Base-by-base conservation (phyloP, 257 asterid species). In the Solanum etuberosum region DNA sequence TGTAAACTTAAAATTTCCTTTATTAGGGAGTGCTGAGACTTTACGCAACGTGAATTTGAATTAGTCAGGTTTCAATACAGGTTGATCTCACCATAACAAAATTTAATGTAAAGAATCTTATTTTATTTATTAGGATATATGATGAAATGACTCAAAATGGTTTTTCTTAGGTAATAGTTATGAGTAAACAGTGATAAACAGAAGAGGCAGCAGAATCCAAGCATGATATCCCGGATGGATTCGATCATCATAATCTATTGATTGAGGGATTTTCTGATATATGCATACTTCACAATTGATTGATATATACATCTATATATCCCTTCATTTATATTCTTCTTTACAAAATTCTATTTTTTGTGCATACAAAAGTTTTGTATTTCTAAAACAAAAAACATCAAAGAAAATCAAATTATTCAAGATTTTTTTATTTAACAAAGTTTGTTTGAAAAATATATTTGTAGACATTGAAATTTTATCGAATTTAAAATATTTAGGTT, bases 191-290 rank as follows among this genome's bases (percentile, higher is more conserved):
- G 65, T 78, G 65, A 78, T 27, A 27, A 25, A 78, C 65, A 42
- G 84, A 78, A 23, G 82, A 23, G 27, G 87, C 87, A 85, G 87
- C 87, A 29, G 82, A 67, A 42, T 67, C 87, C 67, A 76, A 38
- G 87, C 87, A 85, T 85, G 81, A 68, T 42, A 65, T 51, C 61
- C 87, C 14, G 87, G 87, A 13, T 37, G 73, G 73, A 54, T n/a
- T 83, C 42, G 29, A 83, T 83, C 54, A 61, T 48, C 35, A 63
- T 84, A 78, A 43, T 78, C 65, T 43, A 78, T 61, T 78, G 84
- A 78, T 78, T 43, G 27, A 78, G 27, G 65, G 15, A 78, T 46
- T 76, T 68, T 73, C 32, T 38, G 34, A 67, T 67, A 27, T 67
- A 74, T 74, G 12, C 32, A 42, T 77, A 8, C 23, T 15, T 0